These are phyloP conservation scores for Pseudocercospora cruenta DNA, from an alignment of 2,329 filamentous ascomycete genomes.

Conservation along the genomic window DNA sequence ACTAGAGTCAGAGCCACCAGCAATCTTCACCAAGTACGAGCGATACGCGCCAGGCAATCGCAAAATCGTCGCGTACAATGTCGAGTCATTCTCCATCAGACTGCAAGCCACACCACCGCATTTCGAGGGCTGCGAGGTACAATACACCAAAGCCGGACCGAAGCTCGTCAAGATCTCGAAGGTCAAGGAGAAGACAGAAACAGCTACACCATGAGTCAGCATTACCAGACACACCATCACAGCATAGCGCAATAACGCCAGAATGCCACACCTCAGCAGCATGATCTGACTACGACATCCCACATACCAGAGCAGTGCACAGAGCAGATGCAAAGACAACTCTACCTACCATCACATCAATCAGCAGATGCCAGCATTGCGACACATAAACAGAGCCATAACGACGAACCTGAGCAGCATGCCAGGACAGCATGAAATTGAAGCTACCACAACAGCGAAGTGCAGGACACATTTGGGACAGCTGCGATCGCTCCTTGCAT, in stretches of 20 bases:
- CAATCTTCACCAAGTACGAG: constrained; percentile 15
- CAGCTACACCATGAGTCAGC: constrained; percentile 7
- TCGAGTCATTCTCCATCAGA: constrained; percentile 18
- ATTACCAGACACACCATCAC: neutral
- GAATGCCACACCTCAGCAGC: neutral
- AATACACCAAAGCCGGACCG: constrained; percentile 27
- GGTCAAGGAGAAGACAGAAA: neutral
- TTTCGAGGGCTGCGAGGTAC: constrained; percentile 21
- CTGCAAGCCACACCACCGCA: constrained; percentile 21
- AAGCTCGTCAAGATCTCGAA: constrained; percentile 22
- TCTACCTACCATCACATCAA: neutral
- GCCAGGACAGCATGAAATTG: neutral
- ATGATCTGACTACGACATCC: neutral
- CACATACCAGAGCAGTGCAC: neutral
- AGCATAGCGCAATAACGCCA: neutral
- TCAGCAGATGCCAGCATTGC: neutral
- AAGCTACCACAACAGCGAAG: neutral
- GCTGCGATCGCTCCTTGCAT: neutral
- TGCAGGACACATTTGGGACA: neutral
- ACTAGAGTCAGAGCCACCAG: constrained; percentile 12
- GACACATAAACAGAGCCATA: neutral
- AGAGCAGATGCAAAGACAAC: neutral
- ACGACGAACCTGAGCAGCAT: neutral
- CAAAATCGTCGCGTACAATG: constrained; percentile 32
- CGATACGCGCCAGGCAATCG: constrained; percentile 28